Evolutionary conservation across 345 rosid genomes (phyloP), one percentile per base, ranked within the genome.

Genomic region (Passiflora organensis): DNA sequence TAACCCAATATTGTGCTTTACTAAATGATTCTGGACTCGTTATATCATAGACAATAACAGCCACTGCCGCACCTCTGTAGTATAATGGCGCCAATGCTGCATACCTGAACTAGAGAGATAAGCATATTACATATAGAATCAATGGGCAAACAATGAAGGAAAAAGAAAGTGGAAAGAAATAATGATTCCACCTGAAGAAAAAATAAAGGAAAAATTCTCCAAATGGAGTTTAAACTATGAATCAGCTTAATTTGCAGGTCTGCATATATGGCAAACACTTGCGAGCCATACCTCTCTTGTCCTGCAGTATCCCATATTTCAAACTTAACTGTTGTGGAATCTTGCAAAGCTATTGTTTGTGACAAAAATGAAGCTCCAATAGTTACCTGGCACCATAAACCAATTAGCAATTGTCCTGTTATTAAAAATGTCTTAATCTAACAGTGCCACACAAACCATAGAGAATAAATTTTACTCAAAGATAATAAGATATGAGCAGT

Each of bases 251-350:
- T 53, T 28, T n/a, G n/a, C n/a, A 34, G 6, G 48, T 20, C 5
- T 5, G n/a, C n/a, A n/a, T n/a, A 8, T 32, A 16, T 24, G 16
- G 41, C 5, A 63, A 48, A 38, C 19, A 57, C 14, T 56, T 51
- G 16, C 50, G 20, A 28, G 56, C 32, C 55, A 51, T 82, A 91
- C 98, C 98, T 86, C 76, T 91, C 98, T 69, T 91, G 98, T 19
- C 98, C 98, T 47, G 98, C 98, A 54, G 98, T 91, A 64, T 91
- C 98, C 98, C 98, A 91, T 69, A 91, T 91, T 74, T 91, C 98
- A 80, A 91, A 88, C 79, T 91, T 91, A 43, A 91, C 91, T 0
- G 95, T 88, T 23, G 98, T 91, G 58, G 95, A 88, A 73, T 91
- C 98, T 76, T 86, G 96, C 79, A 91, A 76, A 34, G 98, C 89